phyloP scores from a whole-genome alignment of 1,284 basidiomycete genomes.

The Rhodotorula glutinis region DNA sequence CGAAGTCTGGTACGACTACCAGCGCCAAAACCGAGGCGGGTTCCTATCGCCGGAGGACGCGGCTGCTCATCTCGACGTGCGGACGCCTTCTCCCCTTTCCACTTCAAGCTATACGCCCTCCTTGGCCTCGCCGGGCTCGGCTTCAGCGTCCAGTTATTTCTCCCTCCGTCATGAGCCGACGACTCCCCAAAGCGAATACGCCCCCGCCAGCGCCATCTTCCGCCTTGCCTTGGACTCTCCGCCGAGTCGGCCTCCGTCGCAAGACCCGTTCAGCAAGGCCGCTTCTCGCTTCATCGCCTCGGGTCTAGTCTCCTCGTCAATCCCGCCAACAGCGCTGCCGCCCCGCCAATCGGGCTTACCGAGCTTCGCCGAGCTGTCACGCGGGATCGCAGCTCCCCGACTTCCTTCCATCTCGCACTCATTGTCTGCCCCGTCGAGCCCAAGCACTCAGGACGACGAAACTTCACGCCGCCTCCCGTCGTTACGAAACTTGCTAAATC shows the following conservation, averaged over 20 bases:
- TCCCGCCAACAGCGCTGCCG: neutral
- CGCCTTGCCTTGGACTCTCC: constrained; percentile 24
- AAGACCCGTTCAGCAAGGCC: neutral
- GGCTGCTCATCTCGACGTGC: no score
- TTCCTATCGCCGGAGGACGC: no score
- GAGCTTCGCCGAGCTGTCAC: no score
- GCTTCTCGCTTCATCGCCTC: neutral
- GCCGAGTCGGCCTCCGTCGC: neutral
- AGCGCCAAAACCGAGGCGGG: no score
- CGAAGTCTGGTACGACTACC: no score
- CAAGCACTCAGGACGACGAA: neutral
- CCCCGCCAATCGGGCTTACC: neutral
- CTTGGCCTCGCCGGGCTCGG: constrained; percentile 6
- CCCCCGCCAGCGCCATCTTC: constrained; percentile 18
- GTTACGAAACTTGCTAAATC: neutral
- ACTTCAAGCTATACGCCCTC: neutral
- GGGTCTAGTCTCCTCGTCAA: neutral
- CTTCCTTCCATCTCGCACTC: no score
- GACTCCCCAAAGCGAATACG: constrained; percentile 3
- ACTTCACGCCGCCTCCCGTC: neutral
- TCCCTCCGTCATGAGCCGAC: neutral
- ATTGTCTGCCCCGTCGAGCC: neutral
- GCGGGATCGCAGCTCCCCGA: no score
- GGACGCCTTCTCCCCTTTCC: neutral
- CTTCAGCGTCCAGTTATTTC: constrained; percentile 13